phyloP scores from a whole-genome alignment of 306 rosid species.

The Prunus mira region DNA sequence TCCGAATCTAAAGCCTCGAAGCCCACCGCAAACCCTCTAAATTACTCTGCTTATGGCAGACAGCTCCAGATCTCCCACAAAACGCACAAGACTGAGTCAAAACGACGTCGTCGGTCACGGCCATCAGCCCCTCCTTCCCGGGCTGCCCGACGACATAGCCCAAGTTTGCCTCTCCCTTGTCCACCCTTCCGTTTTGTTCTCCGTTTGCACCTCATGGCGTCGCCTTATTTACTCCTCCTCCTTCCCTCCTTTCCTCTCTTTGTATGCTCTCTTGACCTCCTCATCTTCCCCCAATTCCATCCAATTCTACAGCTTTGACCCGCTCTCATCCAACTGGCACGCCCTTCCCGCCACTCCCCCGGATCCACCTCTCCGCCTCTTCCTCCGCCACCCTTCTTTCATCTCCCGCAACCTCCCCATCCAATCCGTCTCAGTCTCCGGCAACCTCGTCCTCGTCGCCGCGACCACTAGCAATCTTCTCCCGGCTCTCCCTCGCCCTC shows the following conservation, averaged over 20 bases:
- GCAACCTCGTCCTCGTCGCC: constrained; percentile 62
- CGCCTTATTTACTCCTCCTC: constrained; percentile 61
- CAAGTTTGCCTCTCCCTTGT: constrained; percentile 49
- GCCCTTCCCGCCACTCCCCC: constrained; percentile 48
- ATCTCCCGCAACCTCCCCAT: constrained; percentile 66
- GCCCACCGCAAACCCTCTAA: too few species aligned
- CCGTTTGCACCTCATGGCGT: constrained; percentile 71
- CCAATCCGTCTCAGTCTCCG: constrained; percentile 56
- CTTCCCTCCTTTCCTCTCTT: constrained; percentile 67
- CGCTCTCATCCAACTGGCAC: constrained; percentile 51
- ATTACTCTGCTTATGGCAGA: background rate
- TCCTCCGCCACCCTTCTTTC: constrained; percentile 81
- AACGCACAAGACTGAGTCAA: background rate
- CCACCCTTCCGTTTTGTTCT: constrained; percentile 47
- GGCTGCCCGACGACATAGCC: constrained; percentile 78
- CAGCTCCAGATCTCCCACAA: background rate
- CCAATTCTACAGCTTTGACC: constrained; percentile 52
- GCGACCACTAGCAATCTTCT: constrained; percentile 54
- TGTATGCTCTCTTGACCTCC: constrained; percentile 48
- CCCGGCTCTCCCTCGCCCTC: constrained; percentile 65
- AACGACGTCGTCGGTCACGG: constrained; percentile 6
- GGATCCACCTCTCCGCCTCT: constrained; percentile 40
- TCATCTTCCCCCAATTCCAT: constrained; percentile 16
- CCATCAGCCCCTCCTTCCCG: constrained; percentile 44
- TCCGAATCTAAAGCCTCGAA: too few species aligned